Base-by-base conservation (phyloP, 768 basidiomycete species). In the Rhodotorula sphaerocarpa region DNA sequence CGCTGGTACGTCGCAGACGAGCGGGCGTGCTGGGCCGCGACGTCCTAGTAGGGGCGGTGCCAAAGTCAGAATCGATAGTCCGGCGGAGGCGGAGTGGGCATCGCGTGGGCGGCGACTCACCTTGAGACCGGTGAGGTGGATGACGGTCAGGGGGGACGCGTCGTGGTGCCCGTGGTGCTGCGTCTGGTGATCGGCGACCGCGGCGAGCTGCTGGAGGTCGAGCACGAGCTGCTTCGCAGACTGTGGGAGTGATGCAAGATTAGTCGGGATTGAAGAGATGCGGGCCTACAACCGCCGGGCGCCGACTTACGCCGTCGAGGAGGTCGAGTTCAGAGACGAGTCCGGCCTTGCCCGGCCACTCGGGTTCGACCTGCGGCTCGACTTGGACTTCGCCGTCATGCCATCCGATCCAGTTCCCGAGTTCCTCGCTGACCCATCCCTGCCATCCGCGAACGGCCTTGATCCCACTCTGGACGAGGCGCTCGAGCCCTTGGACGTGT, bases 101-200 rank as follows among this genome's bases (percentile, higher is more conserved):
- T 15, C 28, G 30, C 15, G 15, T n/a, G n/a, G n/a, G n/a, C n/a
- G n/a, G n/a, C n/a, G 15, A 56, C 59, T 27, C 48, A 68, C 63
- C 45, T 50, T 48, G n/a, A 68, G 45, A 5, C 67, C 67, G 52
- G 57, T 64, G 56, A 69, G 53, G 41, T 65, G 67, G 11, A 69
- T 34, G 14, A 64, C 60, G 15, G 51, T 48, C 33, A 62, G 34
- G 43, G 61, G 43, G 9, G 62, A 51, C 0, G 28, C 25, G 10
- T 39, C 39, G 10, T n/a, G n/a, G n/a, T n/a, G n/a, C n/a, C n/a
- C n/a, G n/a, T n/a, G n/a, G n/a, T n/a, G n/a, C n/a, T n/a, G n/a
- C n/a, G n/a, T n/a, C n/a, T n/a, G n/a, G n/a, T n/a, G n/a, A n/a
- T 70, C 68, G 31, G 55, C 57, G 42, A 70, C 41, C 2, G n/a